A percentile compares a stretch with the other conserved stretches of the same genome.
Conservation (phyloP, 768 basidiomycete species). For the Suillus americanus region DNA sequence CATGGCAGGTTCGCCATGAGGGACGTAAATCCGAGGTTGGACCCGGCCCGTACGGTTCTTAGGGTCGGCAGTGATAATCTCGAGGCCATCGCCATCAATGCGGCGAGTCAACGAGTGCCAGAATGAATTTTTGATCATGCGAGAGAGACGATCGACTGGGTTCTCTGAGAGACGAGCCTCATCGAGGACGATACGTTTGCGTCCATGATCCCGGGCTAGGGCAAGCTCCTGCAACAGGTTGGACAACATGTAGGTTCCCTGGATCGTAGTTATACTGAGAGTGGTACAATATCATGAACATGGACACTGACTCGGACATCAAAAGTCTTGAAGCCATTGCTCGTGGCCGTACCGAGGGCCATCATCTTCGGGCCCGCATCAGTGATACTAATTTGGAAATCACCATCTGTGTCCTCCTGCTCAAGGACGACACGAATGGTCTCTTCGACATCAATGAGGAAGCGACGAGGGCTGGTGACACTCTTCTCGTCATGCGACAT, state of each 20-base stretch:
- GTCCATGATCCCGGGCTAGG: slow-evolving; percentile 89
- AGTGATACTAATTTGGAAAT: slow-evolving; percentile 94
- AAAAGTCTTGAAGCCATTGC: slow-evolving; percentile 97
- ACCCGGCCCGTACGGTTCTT: slow-evolving; percentile 93
- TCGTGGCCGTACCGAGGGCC: slow-evolving; percentile 93
- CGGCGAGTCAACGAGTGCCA: slow-evolving; percentile 97
- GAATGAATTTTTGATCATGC: slow-evolving; percentile 98
- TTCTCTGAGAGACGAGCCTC: slow-evolving; percentile 98
- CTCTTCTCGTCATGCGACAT: slow-evolving; percentile 94
- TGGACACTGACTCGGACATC: slow-evolving; percentile 75
- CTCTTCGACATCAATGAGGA: slow-evolving; percentile 97
- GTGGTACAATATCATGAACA: slow-evolving; percentile 3
- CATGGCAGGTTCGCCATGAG: slow-evolving; percentile 91
- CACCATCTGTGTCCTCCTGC: slow-evolving; percentile 96
- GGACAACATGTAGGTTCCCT: slow-evolving; percentile 99
- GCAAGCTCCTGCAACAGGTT: slow-evolving; percentile 99
- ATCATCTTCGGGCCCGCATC: slow-evolving; percentile 97
- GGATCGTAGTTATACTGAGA: slow-evolving; percentile 16
- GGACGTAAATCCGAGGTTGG: slow-evolving; percentile 93
- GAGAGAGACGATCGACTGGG: slow-evolving; percentile 92
- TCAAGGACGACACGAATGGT: slow-evolving; percentile 95
- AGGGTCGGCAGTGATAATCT: slow-evolving; percentile 96
- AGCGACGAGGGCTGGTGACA: slow-evolving; percentile 76
- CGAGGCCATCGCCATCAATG: slow-evolving; percentile 95
- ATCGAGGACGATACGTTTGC: slow-evolving; percentile 97